Conservation (phyloP, 2,329 filamentous ascomycete species). For the Aspergillus chevalieri region DNA sequence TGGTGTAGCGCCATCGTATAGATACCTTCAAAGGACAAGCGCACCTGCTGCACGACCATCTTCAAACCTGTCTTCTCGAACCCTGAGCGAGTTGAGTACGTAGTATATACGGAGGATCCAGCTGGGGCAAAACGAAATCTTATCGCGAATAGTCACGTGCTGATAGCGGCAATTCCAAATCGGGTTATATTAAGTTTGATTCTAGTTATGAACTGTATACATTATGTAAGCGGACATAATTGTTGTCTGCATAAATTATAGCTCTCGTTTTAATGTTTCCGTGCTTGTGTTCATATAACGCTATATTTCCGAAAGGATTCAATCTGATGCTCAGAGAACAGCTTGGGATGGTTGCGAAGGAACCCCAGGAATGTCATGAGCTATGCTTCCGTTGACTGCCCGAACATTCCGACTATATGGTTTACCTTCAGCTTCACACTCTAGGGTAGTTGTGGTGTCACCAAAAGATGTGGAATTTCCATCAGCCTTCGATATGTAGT, state of each 20-base stretch:
- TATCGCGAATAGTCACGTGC: background rate
- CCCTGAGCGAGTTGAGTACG: background rate
- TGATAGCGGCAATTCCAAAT: background rate
- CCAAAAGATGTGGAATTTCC: constrained; percentile 20
- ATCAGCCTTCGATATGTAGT: constrained; percentile 16
- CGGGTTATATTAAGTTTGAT: background rate
- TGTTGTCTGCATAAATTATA: background rate
- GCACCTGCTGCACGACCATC: constrained; percentile 12
- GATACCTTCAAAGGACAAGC: constrained; percentile 11
- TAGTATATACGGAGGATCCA: no score
- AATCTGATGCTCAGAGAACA: background rate
- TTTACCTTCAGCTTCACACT: constrained; percentile 14
- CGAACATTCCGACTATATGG: constrained; percentile 17
- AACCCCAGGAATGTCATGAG: constrained; percentile 7
- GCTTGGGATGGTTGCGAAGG: background rate
- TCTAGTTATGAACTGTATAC: background rate
- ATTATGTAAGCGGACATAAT: background rate
- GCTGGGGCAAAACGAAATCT: background rate
- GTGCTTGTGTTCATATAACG: background rate
- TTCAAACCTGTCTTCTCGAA: constrained; percentile 4
- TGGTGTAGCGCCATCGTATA: background rate
- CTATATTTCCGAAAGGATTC: background rate
- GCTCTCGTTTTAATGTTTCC: background rate
- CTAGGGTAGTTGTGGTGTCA: constrained; percentile 24
- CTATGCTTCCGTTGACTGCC: constrained; percentile 23